Percentiles rank a stretch among this genome's conserved stretches.
phyloP scores from a whole-genome alignment of 345 rosid genomes.

The Pistacia atlantica region DNA sequence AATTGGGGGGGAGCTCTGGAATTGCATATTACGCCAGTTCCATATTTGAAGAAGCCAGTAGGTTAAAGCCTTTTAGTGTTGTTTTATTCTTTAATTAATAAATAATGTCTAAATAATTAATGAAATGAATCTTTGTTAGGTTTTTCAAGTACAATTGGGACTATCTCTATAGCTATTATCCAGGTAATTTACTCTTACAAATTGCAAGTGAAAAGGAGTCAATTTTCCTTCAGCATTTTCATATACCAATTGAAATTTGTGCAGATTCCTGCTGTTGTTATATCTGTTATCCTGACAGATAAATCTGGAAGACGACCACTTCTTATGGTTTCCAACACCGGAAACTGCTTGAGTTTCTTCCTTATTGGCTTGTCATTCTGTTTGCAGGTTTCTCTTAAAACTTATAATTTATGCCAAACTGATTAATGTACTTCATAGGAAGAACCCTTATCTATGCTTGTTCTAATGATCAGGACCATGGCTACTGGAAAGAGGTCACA shows the following conservation, averaged over 20 bases:
- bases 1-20: conserved; percentile 33
- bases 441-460: background rate
- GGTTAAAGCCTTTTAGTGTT: background rate
- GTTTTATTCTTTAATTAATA: background rate
- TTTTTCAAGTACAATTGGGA: conserved; percentile 22
- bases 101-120: background rate
- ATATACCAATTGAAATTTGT: background rate
- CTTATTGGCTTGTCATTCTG: conserved; percentile 34
- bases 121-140: background rate
- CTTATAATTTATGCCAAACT: background rate
- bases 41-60: conserved; percentile 54
- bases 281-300: conserved; percentile 28
- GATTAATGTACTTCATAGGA: background rate
- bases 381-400: conserved; percentile 31
- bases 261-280: conserved; percentile 24
- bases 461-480: conserved; percentile 19
- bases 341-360: conserved; percentile 24
- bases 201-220: background rate
- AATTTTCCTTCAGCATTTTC: background rate
- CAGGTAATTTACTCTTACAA: conserved; percentile 13
- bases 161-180: conserved; percentile 20
- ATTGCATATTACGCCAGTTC: conserved; percentile 48
- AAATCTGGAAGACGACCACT: conserved; percentile 35
- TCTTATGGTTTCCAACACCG: conserved; percentile 33
- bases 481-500: conserved; percentile 23